These are phyloP conservation scores for Prunus yedoensis DNA, from an alignment of 331 rosid species.

Conservation along the genomic window DNA sequence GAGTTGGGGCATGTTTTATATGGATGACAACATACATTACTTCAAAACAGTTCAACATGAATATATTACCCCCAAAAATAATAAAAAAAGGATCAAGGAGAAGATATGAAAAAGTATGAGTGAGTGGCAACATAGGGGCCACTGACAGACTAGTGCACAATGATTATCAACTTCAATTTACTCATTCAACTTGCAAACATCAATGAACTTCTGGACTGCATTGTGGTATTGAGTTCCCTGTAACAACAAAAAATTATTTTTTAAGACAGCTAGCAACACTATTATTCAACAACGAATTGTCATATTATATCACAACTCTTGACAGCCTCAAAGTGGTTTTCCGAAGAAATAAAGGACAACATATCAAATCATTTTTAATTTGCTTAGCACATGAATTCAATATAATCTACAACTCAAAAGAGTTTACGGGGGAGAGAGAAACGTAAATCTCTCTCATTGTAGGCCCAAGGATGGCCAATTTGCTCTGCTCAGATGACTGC, in stretches of 20 bases:
- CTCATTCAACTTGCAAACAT: conserved; percentile 68
- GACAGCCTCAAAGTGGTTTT: not conserved
- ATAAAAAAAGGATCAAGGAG: not conserved
- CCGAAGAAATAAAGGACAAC: not conserved
- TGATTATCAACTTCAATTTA: conserved; percentile 36
- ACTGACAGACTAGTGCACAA: conserved; percentile 30
- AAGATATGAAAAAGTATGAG: conserved; percentile 20
- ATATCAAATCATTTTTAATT: not conserved
- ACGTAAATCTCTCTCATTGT: not conserved
- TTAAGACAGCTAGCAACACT: conserved; percentile 15
- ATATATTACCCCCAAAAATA: not conserved
- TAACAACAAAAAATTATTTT: conserved; percentile 23
- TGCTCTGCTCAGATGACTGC: not conserved
- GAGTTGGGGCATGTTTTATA: conserved; percentile 32
- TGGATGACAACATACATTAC: not conserved
- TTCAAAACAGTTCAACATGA: conserved; percentile 18
- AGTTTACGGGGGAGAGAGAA: not conserved
- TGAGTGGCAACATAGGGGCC: conserved; percentile 30
- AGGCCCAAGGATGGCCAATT: not conserved
- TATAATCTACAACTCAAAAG: not conserved
- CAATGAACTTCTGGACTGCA: conserved; percentile 70
- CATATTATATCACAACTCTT: conserved; percentile 15
- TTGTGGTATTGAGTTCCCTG: conserved; percentile 75
- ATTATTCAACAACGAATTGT: conserved; percentile 6
- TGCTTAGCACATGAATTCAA: not conserved